phyloP scores from a whole-genome alignment of 768 basidiomycete genomes.

The Kwoniella europaea region DNA sequence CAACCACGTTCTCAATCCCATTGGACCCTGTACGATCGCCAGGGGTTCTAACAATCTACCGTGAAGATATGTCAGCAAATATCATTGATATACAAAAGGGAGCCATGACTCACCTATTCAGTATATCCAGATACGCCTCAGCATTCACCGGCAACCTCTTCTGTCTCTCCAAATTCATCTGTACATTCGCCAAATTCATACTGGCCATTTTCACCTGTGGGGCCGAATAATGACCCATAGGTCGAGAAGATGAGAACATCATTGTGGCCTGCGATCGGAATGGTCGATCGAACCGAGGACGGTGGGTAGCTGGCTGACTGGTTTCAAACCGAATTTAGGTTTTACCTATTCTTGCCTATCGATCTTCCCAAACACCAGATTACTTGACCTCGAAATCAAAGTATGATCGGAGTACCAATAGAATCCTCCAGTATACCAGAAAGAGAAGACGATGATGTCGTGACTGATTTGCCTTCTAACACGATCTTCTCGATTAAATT shows the following conservation, averaged over 20 bases:
- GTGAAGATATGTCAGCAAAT: background rate
- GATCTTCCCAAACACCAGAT: no score
- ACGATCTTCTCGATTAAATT: background rate
- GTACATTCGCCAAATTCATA: conserved; percentile 42
- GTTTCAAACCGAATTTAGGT: no score
- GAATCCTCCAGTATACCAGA: no score
- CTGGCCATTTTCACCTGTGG: conserved; percentile 47
- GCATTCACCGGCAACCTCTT: conserved; percentile 44
- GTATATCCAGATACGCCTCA: conserved; percentile 44
- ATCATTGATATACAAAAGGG: background rate
- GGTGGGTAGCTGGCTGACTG: no score
- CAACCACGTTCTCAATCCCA: conserved; percentile 48
- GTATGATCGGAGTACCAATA: no score
- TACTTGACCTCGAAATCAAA: no score
- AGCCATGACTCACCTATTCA: conserved; percentile 46
- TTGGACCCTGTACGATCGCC: conserved; percentile 43
- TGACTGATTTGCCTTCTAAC: no score
- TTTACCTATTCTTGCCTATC: no score
- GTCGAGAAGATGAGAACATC: conserved; percentile 50
- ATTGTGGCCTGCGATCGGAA: conserved; percentile 17
- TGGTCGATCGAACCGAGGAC: no score
- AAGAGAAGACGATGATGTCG: no score
- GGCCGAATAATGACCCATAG: conserved; percentile 49
- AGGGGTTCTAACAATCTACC: conserved; percentile 49
- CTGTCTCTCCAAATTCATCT: conserved; percentile 44